Conservation (phyloP, 768 basidiomycete species). For the Mycena vulgaris region DNA sequence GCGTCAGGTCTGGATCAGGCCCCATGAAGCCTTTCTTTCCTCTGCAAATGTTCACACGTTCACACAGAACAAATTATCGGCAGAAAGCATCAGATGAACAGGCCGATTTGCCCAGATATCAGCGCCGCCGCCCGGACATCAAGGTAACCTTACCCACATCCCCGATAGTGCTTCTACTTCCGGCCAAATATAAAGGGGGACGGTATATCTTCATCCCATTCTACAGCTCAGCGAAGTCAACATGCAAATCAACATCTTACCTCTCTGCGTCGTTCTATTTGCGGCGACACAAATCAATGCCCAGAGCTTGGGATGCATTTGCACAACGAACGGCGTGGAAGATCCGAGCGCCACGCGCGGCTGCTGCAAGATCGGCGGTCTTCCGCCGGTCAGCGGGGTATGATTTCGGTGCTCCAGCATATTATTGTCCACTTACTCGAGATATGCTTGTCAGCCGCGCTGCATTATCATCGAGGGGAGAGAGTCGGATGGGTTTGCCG, state of each 20-base stretch:
- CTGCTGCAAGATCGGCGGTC: too few relatives aligned
- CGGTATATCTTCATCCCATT: neutral
- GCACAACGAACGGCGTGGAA: constrained; percentile 2
- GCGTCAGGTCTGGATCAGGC: neutral
- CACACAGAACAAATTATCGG: neutral
- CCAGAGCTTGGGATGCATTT: neutral
- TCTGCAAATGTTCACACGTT: neutral
- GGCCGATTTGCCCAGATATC: neutral
- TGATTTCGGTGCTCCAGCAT: too few relatives aligned
- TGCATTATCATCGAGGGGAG: too few relatives aligned
- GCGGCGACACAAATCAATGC: constrained; percentile 2
- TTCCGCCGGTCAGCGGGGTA: too few relatives aligned
- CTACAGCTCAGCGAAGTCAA: constrained; percentile 1
- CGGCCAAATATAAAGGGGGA: constrained; percentile 4
- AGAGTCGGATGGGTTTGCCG: too few relatives aligned
- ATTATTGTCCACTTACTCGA: too few relatives aligned
- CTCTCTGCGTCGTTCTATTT: neutral
- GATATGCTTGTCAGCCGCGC: too few relatives aligned
- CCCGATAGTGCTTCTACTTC: too few relatives aligned
- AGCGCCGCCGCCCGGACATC: neutral
- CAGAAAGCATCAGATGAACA: neutral
- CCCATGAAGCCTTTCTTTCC: neutral
- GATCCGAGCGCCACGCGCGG: neutral
- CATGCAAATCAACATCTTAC: constrained; percentile 2
- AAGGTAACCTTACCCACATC: too few relatives aligned